Evolutionary conservation across 345 rosid species (phyloP).

Genomic region (Lepidium africanum): DNA sequence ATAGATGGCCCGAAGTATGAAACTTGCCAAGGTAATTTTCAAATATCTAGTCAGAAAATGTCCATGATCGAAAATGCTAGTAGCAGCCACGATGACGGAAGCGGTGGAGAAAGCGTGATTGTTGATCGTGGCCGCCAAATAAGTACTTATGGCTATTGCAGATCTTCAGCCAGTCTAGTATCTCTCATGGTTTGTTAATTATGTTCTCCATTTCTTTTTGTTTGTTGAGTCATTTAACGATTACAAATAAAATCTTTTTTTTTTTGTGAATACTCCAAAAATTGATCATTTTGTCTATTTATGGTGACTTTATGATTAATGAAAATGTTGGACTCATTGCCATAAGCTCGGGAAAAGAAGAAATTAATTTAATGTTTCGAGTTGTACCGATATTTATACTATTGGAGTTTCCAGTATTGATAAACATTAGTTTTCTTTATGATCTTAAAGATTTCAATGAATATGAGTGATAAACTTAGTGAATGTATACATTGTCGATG

Average conservation of each 20-base stretch:
- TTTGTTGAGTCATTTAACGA: too few species aligned
- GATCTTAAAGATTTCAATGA: neutral
- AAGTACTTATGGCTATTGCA: constrained; percentile 74
- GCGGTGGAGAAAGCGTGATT: constrained; percentile 50
- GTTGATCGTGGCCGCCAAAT: constrained; percentile 40
- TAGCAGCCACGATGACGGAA: constrained; percentile 40
- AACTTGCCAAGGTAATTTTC: too few species aligned
- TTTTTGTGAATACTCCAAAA: too few species aligned
- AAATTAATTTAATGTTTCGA: too few species aligned
- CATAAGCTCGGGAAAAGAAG: too few species aligned
- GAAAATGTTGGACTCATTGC: neutral
- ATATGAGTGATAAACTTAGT: neutral
- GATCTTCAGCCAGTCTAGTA: constrained; percentile 40
- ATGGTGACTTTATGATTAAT: neutral
- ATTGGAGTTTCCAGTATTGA: neutral
- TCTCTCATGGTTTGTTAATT: constrained; percentile 55
- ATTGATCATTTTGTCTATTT: neutral
- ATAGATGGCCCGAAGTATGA: too few species aligned
- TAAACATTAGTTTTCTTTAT: neutral
- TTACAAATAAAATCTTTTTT: too few species aligned
- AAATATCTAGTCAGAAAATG: too few species aligned
- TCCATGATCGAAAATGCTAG: constrained; percentile 31
- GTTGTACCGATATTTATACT: neutral
- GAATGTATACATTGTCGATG: constrained; percentile 10
- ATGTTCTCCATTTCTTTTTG: neutral